These are phyloP conservation scores for Cyberlindnera xylosilytica DNA, from an alignment of 805 yeast genomes.

Conservation along the genomic window DNA sequence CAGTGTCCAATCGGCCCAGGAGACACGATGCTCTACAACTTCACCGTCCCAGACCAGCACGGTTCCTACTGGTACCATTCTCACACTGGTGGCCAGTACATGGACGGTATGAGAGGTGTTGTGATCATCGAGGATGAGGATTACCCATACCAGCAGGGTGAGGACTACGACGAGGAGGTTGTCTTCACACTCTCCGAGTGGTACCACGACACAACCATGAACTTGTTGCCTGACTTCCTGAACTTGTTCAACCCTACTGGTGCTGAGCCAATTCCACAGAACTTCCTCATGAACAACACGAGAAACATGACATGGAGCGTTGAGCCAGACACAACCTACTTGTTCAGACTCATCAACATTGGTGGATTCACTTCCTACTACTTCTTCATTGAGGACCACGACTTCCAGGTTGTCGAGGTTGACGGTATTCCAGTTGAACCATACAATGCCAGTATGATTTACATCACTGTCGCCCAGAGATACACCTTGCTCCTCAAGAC, in stretches of 20 bases:
- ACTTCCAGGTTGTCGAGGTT: constrained; percentile 80
- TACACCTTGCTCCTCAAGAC: constrained; percentile 78
- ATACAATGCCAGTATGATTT: constrained; percentile 63
- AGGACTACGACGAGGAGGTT: constrained; percentile 75
- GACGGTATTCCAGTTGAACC: constrained; percentile 89
- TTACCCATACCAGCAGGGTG: constrained; percentile 48
- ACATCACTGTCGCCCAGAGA: constrained; percentile 90
- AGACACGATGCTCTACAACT: constrained; percentile 73
- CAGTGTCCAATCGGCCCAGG: constrained; percentile 94
- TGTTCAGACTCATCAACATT: constrained; percentile 73
- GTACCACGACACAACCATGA: constrained; percentile 66
- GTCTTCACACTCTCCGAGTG: constrained; percentile 74
- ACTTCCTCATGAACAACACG: constrained; percentile 77
- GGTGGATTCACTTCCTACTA: constrained; percentile 94
- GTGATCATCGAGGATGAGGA: constrained; percentile 62
- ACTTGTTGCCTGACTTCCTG: constrained; percentile 54
- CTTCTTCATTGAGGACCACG: constrained; percentile 85
- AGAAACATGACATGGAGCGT: constrained; percentile 73
- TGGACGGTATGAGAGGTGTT: constrained; percentile 87
- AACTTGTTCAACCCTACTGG: constrained; percentile 88
- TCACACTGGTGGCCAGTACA: constrained; percentile 84
- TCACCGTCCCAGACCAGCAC: constrained; percentile 74
- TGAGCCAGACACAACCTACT: constrained; percentile 81
- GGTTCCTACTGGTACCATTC: constrained; percentile 99
- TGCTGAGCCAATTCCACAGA: constrained; percentile 94